phyloP scores from a whole-genome alignment of 192 early-diverging fungal species.

The Coemansia guatemalensis region DNA sequence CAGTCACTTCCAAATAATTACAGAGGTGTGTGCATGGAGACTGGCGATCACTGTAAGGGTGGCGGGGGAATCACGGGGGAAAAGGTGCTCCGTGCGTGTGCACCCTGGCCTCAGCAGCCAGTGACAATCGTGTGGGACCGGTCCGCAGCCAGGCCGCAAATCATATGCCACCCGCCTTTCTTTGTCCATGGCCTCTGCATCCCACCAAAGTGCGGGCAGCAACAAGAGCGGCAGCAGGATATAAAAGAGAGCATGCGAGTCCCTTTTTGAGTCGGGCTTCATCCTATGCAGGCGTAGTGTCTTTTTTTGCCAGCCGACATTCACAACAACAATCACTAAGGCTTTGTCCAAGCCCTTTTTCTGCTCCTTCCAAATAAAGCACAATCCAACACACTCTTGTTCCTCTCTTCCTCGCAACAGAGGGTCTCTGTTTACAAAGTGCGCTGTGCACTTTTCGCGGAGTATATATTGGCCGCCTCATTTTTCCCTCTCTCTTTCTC shows the following conservation, averaged over 20 bases:
- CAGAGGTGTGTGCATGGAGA: not conserved
- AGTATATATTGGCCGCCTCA: not conserved
- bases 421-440: not conserved
- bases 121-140: not conserved
- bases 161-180: not conserved
- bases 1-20: not conserved
- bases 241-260: not conserved
- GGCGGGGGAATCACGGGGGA: not conserved
- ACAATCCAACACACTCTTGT: not conserved
- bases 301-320: not conserved
- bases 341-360: slow-evolving; percentile 1
- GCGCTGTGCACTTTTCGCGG: not conserved
- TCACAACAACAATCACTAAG: slow-evolving; percentile 9
- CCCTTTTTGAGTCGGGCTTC: not conserved
- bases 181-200: not conserved
- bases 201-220: too few species aligned
- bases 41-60: not conserved
- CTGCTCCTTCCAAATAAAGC: not conserved
- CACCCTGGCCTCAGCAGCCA: not conserved
- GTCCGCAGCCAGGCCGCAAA: not conserved
- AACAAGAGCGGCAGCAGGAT: not conserved
- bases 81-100: not conserved
- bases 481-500: not conserved
- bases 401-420: not conserved
- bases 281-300: not conserved